phyloP scores from a whole-genome alignment of 345 rosid species.

The Clarkia xantiana region DNA sequence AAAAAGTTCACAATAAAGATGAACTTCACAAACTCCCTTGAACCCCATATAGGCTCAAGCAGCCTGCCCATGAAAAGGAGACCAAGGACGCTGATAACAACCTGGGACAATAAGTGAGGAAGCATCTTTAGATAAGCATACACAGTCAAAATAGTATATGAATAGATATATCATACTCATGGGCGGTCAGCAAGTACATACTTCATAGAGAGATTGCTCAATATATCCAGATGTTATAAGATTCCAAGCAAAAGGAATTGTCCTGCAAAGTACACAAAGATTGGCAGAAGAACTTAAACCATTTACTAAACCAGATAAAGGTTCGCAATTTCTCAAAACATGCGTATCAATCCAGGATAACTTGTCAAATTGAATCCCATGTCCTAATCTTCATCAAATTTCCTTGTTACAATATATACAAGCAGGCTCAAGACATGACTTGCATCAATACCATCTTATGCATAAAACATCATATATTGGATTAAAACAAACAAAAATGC shows the following conservation, averaged over 20 bases:
- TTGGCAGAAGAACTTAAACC: background rate
- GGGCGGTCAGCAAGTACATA: slow-evolving; percentile 16
- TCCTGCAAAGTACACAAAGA: slow-evolving; percentile 34
- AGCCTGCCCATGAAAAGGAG: slow-evolving; percentile 89
- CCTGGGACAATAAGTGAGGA: background rate
- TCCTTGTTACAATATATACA: no score
- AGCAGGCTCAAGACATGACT: no score
- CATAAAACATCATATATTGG: no score
- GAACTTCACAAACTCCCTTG: slow-evolving; percentile 94
- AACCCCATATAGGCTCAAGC: slow-evolving; percentile 94
- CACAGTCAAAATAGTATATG: no score
- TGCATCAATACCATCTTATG: no score
- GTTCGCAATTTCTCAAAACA: no score
- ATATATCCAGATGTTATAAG: slow-evolving; percentile 81
- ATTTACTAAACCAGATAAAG: background rate
- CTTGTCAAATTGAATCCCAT: no score
- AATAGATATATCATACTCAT: background rate
- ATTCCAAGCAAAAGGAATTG: slow-evolving; percentile 99
- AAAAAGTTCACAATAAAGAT: slow-evolving; percentile 69
- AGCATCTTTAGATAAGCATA: slow-evolving; percentile 2
- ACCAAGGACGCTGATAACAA: slow-evolving; percentile 47
- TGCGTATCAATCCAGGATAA: no score
- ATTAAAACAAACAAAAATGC: no score
- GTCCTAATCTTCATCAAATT: no score
- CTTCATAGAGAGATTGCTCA: slow-evolving; percentile 79